Base-by-base conservation (phyloP, 495 filamentous ascomycete genomes). In the Aspergillus asperescens region DNA sequence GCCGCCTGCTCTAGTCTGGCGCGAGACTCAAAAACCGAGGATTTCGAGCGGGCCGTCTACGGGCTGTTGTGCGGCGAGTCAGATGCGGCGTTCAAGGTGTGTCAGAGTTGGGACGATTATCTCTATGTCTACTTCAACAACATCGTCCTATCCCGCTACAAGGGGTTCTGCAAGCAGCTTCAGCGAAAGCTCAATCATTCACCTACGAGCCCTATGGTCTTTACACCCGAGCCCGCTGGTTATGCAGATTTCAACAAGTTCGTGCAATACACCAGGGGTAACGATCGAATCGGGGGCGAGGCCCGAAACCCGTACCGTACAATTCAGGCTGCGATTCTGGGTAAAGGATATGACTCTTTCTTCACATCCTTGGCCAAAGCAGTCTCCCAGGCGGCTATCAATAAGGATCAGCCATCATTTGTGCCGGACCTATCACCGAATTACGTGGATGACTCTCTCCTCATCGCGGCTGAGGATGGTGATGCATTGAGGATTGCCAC, bases 81-180 rank as follows among this genome's bases (percentile, higher is more conserved):
- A 6, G 72, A 81, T 29, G 83, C 85, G 35, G 88, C 90, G 9
- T 77, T 87, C 60, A 80, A 80, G 55, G 81, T 92, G 12, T 93
- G 89, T 66, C 75, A 77, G 35, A 81, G 79, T 31, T 95, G 88
- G 85, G 89, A 97, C 54, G 93, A 98, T 65, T 81, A 85, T 55
- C 78, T 96, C n/a, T 97, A 91, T 61, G 86, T 85, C 7, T 83
- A 89, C 61, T 93, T 91, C 75, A 96, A 94, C 60, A 80, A 86
- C 7, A 70, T 92, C 23, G 74, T 98, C 13, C 74, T 89, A 58
- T 56, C 67, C 6, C 72, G 74, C 31, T 77, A 77, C 43, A 64
- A 62, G 46, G 65, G 66, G 10, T 77, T 77, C 52, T 74, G 74
- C 58, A 66, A 66, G 41, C 71, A 74, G 35, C 68, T 77, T 31